Conservation (phyloP, 2,329 filamentous ascomycete genomes). For the Scedosporium apiospermum region DNA sequence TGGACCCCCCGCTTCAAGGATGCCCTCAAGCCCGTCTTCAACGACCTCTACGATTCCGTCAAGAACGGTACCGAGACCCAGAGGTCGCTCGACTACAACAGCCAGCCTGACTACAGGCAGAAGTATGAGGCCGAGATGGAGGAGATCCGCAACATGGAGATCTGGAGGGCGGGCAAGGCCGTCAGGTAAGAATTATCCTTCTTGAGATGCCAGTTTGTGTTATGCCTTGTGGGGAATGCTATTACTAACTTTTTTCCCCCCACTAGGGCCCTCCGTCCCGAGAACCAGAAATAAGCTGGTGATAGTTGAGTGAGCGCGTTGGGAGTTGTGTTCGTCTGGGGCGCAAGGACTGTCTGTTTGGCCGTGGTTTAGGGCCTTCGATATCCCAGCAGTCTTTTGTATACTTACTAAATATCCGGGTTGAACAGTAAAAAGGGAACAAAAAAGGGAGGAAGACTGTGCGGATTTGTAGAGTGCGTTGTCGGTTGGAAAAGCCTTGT, state of each 20-base stretch:
- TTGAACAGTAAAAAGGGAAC: background rate
- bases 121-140: conserved; percentile 97
- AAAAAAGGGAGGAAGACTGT: background rate
- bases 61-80: conserved; percentile 87
- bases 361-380: background rate
- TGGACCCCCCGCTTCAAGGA: conserved; percentile 98
- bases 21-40: conserved; percentile 97
- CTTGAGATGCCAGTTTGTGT: background rate
- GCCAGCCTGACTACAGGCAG: conserved; percentile 89
- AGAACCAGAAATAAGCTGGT: conserved; percentile 65
- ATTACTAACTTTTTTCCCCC: conserved; percentile 14
- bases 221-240: background rate
- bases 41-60: conserved; percentile 90
- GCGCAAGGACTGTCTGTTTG: conserved; percentile 1
- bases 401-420: background rate
- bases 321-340: conserved; percentile 5
- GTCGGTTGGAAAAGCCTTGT: background rate
- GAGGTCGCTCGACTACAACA: conserved; percentile 95
- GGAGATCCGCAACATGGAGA: conserved; percentile 96
- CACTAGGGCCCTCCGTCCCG: conserved; percentile 63
- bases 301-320: background rate
- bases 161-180: conserved; percentile 98
- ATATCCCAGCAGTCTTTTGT: conserved; percentile 1
- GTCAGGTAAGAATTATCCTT: conserved; percentile 56
- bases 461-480: background rate